Conservation (phyloP, 1,284 basidiomycete genomes). For the Ustanciosporium gigantosporum region DNA sequence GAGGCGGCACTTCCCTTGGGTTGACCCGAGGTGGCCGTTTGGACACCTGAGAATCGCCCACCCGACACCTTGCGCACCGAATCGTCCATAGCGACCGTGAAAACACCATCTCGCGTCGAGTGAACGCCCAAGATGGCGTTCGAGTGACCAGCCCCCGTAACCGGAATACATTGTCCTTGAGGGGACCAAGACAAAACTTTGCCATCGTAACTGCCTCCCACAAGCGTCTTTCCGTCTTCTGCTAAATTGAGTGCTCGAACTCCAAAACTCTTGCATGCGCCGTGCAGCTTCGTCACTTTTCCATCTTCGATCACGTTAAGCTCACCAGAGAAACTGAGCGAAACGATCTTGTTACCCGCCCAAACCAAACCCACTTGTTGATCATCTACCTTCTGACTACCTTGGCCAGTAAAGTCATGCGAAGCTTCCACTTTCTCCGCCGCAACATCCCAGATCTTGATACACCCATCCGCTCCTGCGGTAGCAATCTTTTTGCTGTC, state of each 20-base stretch:
- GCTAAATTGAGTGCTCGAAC: constrained; percentile 23
- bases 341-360: constrained; percentile 72
- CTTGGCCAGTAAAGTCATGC: constrained; percentile 40
- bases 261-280: constrained; percentile 37
- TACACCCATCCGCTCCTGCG: constrained; percentile 83
- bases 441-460: constrained; percentile 51
- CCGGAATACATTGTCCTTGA: constrained; percentile 52
- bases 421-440: constrained; percentile 19
- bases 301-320: constrained; percentile 68
- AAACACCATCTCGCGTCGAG: constrained; percentile 13
- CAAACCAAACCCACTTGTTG: constrained; percentile 89
- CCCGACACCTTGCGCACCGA: constrained; percentile 25
- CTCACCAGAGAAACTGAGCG: constrained; percentile 80
- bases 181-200: constrained; percentile 70
- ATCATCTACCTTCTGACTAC: constrained; percentile 45
- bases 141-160: constrained; percentile 71
- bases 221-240: constrained; percentile 17
- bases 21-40: constrained; percentile 67
- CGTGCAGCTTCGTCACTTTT: constrained; percentile 29
- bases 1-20: constrained; percentile 65
- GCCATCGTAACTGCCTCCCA: constrained; percentile 72
- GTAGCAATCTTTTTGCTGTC: constrained; percentile 77
- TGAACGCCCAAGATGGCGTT: constrained; percentile 72
- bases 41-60: constrained; percentile 13
- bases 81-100: constrained; percentile 45